phyloP scores from a whole-genome alignment of 2,329 filamentous ascomycete genomes.

The Aotearoamyces nothofagi region DNA sequence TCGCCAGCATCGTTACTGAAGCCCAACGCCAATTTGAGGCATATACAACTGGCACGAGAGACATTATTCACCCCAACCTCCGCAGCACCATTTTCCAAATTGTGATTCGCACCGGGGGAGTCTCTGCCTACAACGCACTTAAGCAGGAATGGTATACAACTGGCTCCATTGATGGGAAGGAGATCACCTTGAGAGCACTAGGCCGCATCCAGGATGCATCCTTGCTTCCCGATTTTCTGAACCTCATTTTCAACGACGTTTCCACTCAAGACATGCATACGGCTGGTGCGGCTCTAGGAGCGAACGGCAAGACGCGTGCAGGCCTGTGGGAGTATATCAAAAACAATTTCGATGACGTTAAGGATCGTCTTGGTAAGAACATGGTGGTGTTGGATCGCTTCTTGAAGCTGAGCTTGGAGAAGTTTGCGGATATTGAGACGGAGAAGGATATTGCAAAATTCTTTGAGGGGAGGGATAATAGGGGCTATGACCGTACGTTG shows the following conservation, averaged over 20 bases:
- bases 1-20: slow-evolving; percentile 48
- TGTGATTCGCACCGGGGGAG: slow-evolving; percentile 57
- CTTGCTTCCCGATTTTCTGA: slow-evolving; percentile 51
- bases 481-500: slow-evolving; percentile 73
- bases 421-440: slow-evolving; percentile 57
- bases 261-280: slow-evolving; percentile 79
- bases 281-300: slow-evolving; percentile 56
- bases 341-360: slow-evolving; percentile 63
- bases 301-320: slow-evolving; percentile 57
- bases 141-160: slow-evolving; percentile 76
- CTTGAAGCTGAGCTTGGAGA: slow-evolving; percentile 60
- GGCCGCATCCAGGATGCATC: slow-evolving; percentile 53
- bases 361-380: slow-evolving; percentile 60
- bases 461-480: slow-evolving; percentile 76
- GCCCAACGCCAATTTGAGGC: slow-evolving; percentile 65
- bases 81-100: slow-evolving; percentile 69
- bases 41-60: slow-evolving; percentile 50
- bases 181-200: slow-evolving; percentile 64
- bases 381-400: slow-evolving; percentile 84
- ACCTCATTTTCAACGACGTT: slow-evolving; percentile 74
- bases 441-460: slow-evolving; percentile 69
- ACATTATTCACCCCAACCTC: slow-evolving; percentile 67
- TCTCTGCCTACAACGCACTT: slow-evolving; percentile 55
- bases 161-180: slow-evolving; percentile 79
- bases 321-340: slow-evolving; percentile 79